phyloP scores from a whole-genome alignment of 2,329 filamentous ascomycete genomes.

The Fusarium cyanostomum region DNA sequence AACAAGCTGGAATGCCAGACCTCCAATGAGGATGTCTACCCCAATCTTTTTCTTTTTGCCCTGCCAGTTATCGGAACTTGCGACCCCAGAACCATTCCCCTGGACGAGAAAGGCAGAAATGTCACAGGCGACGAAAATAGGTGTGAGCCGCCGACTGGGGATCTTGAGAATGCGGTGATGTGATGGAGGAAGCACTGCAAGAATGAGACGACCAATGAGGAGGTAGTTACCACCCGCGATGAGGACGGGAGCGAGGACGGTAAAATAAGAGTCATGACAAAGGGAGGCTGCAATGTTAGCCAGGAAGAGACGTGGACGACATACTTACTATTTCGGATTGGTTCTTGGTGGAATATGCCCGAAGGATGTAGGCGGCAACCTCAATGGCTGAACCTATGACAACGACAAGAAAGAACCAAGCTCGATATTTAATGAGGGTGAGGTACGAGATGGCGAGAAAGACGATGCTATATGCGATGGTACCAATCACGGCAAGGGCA shows the following conservation, averaged over 20 bases:
- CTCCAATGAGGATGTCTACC: conserved; percentile 53
- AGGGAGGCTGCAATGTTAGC: conserved; percentile 45
- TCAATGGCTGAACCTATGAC: conserved; percentile 54
- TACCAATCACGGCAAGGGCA: conserved; percentile 53
- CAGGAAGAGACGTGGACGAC: not conserved
- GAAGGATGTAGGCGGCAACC: conserved; percentile 53
- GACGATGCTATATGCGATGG: conserved; percentile 52
- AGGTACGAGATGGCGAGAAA: conserved; percentile 51
- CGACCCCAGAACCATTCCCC: conserved; percentile 55
- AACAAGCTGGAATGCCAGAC: conserved; percentile 52
- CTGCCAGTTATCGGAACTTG: conserved; percentile 54
- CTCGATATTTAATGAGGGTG: conserved; percentile 53
- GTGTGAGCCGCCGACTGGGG: conserved; percentile 52
- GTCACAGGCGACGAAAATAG: conserved; percentile 58
- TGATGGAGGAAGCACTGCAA: conserved; percentile 47
- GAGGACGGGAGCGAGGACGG: conserved; percentile 60
- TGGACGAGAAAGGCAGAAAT: conserved; percentile 57
- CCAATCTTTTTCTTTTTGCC: conserved; percentile 52
- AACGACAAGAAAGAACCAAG: conserved; percentile 55
- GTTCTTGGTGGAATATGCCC: conserved; percentile 50
- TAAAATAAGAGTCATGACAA: conserved; percentile 53
- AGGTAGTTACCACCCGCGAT: conserved; percentile 62
- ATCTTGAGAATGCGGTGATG: conserved; percentile 51
- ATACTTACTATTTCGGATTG: conserved; percentile 48
- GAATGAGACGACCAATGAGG: conserved; percentile 58